Conservation (phyloP, 140 eudicot genomes). For the Anethum foeniculum region DNA sequence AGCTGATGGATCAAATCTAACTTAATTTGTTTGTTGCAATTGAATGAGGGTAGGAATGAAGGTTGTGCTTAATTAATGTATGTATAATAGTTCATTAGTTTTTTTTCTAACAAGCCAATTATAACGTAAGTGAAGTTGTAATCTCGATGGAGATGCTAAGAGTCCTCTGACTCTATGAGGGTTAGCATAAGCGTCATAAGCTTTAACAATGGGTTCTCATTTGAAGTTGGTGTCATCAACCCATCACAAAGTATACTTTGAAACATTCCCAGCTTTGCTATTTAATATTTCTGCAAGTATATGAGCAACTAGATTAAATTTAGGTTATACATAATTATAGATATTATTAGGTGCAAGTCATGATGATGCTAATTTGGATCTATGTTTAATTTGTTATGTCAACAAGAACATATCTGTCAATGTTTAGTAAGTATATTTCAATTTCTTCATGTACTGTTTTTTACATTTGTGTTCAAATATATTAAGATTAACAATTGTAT, state of each 20-base stretch:
- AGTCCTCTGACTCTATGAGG: neutral
- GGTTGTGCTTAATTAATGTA: neutral
- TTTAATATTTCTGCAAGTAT: neutral
- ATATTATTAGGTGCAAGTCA: neutral
- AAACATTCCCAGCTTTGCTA: neutral
- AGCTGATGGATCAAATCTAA: neutral
- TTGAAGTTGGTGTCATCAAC: neutral
- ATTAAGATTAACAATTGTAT: neutral
- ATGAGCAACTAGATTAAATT: neutral
- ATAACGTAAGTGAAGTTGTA: neutral
- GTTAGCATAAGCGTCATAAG: neutral
- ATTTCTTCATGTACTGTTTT: neutral
- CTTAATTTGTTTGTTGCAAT: neutral
- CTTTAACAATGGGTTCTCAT: neutral
- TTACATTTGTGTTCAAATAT: neutral
- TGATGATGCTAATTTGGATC: neutral
- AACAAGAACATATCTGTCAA: neutral
- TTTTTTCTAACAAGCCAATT: neutral
- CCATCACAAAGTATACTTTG: neutral
- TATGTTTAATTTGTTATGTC: neutral
- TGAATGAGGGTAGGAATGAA: neutral
- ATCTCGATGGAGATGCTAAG: neutral
- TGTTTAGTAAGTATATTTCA: neutral
- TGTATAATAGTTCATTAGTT: neutral
- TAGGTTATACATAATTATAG: neutral